These are phyloP conservation scores for Lotmaria passim DNA, from an alignment of 208 protist species.

Conservation along the genomic window DNA sequence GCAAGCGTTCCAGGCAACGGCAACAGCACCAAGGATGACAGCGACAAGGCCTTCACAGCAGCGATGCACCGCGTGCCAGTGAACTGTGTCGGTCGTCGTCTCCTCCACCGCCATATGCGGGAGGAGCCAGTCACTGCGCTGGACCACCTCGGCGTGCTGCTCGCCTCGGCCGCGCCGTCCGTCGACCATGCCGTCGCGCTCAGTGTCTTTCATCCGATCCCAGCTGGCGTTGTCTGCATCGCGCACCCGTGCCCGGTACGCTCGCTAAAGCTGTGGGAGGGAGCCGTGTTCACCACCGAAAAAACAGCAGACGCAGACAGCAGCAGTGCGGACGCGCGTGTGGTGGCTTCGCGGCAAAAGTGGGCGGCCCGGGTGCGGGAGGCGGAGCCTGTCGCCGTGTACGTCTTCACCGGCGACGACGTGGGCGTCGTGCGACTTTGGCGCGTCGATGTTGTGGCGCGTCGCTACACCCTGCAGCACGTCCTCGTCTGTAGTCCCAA, in stretches of 20 bases:
- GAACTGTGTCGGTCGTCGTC: slow-evolving; percentile 49
- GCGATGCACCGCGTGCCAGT: slow-evolving; percentile 15
- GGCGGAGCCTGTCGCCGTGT: slow-evolving; percentile 60
- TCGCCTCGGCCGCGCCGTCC: slow-evolving; percentile 47
- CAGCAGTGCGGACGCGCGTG: not conserved
- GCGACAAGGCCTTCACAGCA: not conserved
- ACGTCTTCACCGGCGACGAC: slow-evolving; percentile 74
- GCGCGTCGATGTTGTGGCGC: slow-evolving; percentile 61
- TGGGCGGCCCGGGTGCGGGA: slow-evolving; percentile 24
- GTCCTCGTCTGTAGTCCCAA: slow-evolving; percentile 59
- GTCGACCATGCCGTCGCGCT: slow-evolving; percentile 52
- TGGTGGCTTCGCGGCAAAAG: slow-evolving; percentile 12
- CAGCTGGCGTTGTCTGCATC: slow-evolving; percentile 42
- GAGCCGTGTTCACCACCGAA: slow-evolving; percentile 34
- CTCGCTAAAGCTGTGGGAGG: slow-evolving; percentile 77
- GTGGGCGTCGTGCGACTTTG: slow-evolving; percentile 69
- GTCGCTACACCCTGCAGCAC: slow-evolving; percentile 48
- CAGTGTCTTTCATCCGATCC: slow-evolving; percentile 68
- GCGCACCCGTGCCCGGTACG: slow-evolving; percentile 52
- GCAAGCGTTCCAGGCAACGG: not conserved
- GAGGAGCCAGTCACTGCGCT: slow-evolving; percentile 59
- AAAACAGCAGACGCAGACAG: not conserved
- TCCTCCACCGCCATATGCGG: slow-evolving; percentile 66
- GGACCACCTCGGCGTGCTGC: slow-evolving; percentile 54
- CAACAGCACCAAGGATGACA: not conserved